Evolutionary conservation across 495 filamentous ascomycete species (phyloP).

Genomic region (Hamigera avellanea): DNA sequence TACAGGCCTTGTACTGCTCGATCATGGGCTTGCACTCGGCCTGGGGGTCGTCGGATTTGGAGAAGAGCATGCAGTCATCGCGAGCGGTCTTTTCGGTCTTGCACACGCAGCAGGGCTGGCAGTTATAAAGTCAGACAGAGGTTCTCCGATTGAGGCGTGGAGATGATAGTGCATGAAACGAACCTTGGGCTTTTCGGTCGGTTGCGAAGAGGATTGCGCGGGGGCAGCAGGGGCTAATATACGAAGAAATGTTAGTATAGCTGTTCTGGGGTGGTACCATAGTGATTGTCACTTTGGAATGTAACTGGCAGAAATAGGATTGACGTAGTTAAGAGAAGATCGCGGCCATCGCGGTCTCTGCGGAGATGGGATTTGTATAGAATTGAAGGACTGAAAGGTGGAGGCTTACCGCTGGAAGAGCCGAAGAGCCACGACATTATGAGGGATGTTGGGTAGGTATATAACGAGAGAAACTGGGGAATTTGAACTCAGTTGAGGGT

Average conservation of each 20-base stretch:
- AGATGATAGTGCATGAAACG: conserved; percentile 1
- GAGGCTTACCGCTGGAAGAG: conserved; percentile 25
- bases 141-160: too few species aligned
- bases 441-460: conserved; percentile 1
- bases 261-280: neutral
- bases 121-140: neutral
- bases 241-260: neutral
- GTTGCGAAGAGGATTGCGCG: conserved; percentile 17
- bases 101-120: conserved; percentile 92
- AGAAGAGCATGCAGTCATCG: conserved; percentile 99
- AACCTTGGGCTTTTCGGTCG: conserved; percentile 46
- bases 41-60: conserved; percentile 56
- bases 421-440: conserved; percentile 34
- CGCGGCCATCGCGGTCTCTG: too few species aligned
- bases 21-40: conserved; percentile 74
- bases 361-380: conserved; percentile 4
- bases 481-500: neutral
- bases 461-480: conserved; percentile 1
- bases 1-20: conserved; percentile 79
- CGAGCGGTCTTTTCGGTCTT: conserved; percentile 84
- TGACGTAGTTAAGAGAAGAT: too few species aligned
- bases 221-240: conserved; percentile 12
- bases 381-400: conserved; percentile 1
- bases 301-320: too few species aligned
- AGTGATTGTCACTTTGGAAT: neutral